Evolutionary conservation across 2,329 filamentous ascomycete species (phyloP).

Genomic region (Phaeoacremonium minimum): DNA sequence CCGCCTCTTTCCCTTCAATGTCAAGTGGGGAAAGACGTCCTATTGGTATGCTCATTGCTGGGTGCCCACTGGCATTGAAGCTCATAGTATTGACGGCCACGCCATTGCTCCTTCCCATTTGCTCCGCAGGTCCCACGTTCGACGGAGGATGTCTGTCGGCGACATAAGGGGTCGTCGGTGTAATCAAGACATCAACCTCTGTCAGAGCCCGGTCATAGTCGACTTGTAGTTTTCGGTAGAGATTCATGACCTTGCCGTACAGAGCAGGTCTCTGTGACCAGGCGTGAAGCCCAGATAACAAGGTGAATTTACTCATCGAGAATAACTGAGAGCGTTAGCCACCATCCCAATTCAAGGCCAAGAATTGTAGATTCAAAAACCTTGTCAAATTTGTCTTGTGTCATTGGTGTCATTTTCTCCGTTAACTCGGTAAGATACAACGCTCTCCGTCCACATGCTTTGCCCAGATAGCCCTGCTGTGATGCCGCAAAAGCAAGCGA

Average conservation of each 20-base stretch:
- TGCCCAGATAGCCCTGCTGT: slow-evolving; percentile 21
- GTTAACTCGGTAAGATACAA: no score
- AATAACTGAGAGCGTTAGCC: slow-evolving; percentile 41
- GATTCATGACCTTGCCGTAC: no score
- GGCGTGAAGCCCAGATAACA: no score
- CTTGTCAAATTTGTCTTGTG: no score
- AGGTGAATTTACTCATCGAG: no score
- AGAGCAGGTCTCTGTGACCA: no score
- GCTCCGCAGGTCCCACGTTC: slow-evolving; percentile 3
- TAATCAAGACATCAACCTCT: slow-evolving; percentile 41
- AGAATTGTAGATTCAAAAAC: slow-evolving; percentile 23
- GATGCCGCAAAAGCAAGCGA: slow-evolving; percentile 27
- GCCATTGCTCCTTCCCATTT: slow-evolving; percentile 17
- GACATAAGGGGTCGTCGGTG: slow-evolving; percentile 40
- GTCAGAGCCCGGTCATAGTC: slow-evolving; percentile 42
- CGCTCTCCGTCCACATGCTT: slow-evolving; percentile 24
- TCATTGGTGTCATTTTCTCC: no score
- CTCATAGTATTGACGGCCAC: slow-evolving; percentile 27
- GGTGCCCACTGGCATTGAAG: slow-evolving; percentile 7
- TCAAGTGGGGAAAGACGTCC: no score
- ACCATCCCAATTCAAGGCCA: slow-evolving; percentile 22
- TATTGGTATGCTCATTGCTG: slow-evolving; percentile 4
- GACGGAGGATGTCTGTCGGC: slow-evolving; percentile 24
- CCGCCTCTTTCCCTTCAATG: slow-evolving; percentile 2
- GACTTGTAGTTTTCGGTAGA: slow-evolving; percentile 35